phyloP scores from a whole-genome alignment of 140 eudicot species.

The Senecio squalidus region DNA sequence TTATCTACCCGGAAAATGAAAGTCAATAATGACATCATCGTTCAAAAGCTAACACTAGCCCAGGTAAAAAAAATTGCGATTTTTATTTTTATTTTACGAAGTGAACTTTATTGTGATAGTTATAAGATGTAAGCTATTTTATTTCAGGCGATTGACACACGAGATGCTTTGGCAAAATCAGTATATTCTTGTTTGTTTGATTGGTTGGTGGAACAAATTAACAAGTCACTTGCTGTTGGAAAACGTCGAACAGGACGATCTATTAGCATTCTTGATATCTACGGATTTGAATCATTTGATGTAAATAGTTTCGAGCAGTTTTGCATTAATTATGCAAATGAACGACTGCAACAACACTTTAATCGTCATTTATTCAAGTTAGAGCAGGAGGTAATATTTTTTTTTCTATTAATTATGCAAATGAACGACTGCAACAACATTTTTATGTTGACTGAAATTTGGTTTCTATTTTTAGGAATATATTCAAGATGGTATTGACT shows the following conservation, averaged over 20 bases:
- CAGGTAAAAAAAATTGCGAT: conserved; percentile 49
- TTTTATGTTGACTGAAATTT: not conserved
- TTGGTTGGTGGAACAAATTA: conserved; percentile 94
- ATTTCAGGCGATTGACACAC: conserved; percentile 79
- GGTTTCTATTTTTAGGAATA: conserved; percentile 50
- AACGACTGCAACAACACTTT: conserved; percentile 93
- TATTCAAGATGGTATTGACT: conserved; percentile 93
- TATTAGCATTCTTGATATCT: conserved; percentile 94
- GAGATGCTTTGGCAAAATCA: conserved; percentile 94
- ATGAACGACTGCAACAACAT: too few species aligned
- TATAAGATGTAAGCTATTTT: not conserved
- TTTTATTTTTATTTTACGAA: not conserved
- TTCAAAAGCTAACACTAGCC: conserved; percentile 79
- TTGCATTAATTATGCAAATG: conserved; percentile 96
- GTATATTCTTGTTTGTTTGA: conserved; percentile 88
- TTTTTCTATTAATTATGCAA: too few species aligned
- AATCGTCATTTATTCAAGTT: conserved; percentile 90
- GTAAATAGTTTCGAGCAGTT: conserved; percentile 98
- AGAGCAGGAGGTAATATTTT: conserved; percentile 98
- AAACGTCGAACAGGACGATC: conserved; percentile 91
- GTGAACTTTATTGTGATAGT: not conserved
- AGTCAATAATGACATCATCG: conserved; percentile 69
- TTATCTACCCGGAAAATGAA: conserved; percentile 87
- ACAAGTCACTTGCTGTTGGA: conserved; percentile 85
- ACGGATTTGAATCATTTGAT: conserved; percentile 95